These are phyloP conservation scores for Phytopythium kandeliae DNA, from an alignment of 352 stramenopile genomes.

Conservation along the genomic window DNA sequence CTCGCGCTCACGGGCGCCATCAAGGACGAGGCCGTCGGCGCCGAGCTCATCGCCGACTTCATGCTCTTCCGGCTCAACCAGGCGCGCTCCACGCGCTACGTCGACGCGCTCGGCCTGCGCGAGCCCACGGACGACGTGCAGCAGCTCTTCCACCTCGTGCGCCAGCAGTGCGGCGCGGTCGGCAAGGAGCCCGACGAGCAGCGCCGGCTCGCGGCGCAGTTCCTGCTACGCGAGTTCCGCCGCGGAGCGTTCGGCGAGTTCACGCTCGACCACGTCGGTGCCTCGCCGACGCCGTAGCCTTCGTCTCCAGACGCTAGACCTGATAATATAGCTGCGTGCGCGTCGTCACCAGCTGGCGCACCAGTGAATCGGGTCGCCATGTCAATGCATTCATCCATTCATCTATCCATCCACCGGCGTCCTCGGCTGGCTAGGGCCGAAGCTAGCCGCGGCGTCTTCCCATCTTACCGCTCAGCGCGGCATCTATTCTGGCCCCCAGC, in stretches of 20 bases:
- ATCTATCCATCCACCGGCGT: too few relatives aligned
- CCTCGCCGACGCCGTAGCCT: too few relatives aligned
- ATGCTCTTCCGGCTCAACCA: constrained; percentile 87
- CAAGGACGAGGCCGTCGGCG: constrained; percentile 83
- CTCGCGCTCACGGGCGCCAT: constrained; percentile 83
- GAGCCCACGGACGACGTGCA: constrained; percentile 73
- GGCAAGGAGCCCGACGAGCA: constrained; percentile 77
- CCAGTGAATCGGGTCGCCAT: too few relatives aligned
- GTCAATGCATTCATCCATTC: too few relatives aligned
- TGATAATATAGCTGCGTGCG: too few relatives aligned
- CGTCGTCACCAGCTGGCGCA: too few relatives aligned
- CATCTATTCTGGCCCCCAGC: too few relatives aligned
- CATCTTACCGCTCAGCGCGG: too few relatives aligned
- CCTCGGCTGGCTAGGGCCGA: too few relatives aligned
- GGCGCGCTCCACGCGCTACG: constrained; percentile 71
- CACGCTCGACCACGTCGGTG: constrained; percentile 58
- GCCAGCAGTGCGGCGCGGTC: constrained; percentile 65
- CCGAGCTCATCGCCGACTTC: constrained; percentile 85
- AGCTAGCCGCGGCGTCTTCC: too few relatives aligned
- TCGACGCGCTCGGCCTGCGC: constrained; percentile 58
- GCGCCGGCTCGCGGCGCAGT: constrained; percentile 56
- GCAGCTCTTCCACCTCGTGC: constrained; percentile 52
- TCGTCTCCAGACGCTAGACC: too few relatives aligned
- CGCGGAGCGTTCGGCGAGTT: constrained; percentile 76
- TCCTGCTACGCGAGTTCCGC: constrained; percentile 70